A percentile compares a stretch with the other conserved stretches of the same genome.
Evolutionary conservation across 2,329 filamentous ascomycete genomes (phyloP).

Genomic region (Aspergillus sergii): DNA sequence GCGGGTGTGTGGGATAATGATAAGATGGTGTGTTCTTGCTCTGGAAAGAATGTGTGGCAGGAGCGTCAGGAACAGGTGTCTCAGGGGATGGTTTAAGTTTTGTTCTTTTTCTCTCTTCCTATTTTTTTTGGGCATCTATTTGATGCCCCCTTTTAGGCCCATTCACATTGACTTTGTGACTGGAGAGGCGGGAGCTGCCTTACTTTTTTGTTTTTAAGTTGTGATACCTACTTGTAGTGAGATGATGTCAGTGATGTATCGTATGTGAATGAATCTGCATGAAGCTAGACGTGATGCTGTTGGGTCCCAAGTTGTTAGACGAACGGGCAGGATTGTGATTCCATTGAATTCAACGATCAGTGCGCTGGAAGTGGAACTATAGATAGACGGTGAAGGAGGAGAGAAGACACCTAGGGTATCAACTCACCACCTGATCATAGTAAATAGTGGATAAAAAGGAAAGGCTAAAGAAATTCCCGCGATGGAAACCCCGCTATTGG

Average conservation of each 20-base stretch:
- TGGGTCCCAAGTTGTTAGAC: background rate
- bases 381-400: background rate
- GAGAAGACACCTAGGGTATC: background rate
- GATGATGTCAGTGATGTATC: background rate
- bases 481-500: background rate
- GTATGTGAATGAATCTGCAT: background rate
- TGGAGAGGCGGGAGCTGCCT: background rate
- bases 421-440: background rate
- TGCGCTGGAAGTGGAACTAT: background rate
- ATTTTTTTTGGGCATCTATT: background rate
- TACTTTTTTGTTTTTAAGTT: background rate
- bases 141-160: background rate
- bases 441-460: background rate
- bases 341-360: background rate
- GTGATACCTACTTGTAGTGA: background rate
- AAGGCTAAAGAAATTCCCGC: background rate
- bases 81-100: slow-evolving; percentile 78
- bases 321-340: background rate
- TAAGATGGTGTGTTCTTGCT: slow-evolving; percentile 97
- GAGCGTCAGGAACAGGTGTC: slow-evolving; percentile 86
- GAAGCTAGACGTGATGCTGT: background rate
- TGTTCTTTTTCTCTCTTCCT: background rate
- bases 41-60: slow-evolving; percentile 97
- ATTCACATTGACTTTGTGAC: background rate
- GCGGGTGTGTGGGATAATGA: slow-evolving; percentile 99